phyloP scores from a whole-genome alignment of 306 rosid species.

The Corylus heterophylla region DNA sequence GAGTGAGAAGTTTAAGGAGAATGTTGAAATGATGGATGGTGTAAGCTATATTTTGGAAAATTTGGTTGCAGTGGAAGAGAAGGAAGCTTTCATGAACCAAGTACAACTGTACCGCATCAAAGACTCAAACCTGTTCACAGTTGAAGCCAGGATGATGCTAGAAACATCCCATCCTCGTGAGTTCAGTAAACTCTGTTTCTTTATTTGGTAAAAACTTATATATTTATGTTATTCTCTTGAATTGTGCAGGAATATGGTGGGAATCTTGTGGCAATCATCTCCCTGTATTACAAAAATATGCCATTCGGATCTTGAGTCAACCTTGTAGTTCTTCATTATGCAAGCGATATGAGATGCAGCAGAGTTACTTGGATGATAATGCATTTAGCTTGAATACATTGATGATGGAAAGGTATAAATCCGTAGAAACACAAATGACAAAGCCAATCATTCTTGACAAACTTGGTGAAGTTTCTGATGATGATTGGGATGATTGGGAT shows the following conservation, averaged over 20 bases:
- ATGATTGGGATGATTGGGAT: too few species aligned
- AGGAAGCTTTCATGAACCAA: neutral
- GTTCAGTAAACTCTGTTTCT: neutral
- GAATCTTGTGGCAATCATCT: neutral
- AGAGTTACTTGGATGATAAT: neutral
- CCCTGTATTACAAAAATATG: neutral
- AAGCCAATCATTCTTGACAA: conserved; percentile 2
- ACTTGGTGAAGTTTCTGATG: neutral
- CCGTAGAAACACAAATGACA: neutral
- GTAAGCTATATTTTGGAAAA: neutral
- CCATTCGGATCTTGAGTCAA: neutral
- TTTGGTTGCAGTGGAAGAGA: neutral
- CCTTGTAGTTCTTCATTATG: neutral
- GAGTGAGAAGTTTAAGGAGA: neutral
- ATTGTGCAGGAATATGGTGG: neutral
- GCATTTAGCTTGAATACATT: neutral
- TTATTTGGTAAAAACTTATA: neutral
- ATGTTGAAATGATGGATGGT: conserved; percentile 3
- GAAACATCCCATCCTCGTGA: neutral
- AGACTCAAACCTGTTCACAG: neutral
- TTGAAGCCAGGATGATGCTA: neutral
- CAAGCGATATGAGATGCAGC: too few species aligned
- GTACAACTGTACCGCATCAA: neutral
- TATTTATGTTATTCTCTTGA: neutral
- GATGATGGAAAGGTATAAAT: neutral